phyloP scores from a whole-genome alignment of 176 grass and related monocot genomes.

The Zea mays region Zm-B73-REFERENCE-NAM-5.0 NC_050097.1:239336001-239336500 shows the following conservation, averaged over 20 bases:
- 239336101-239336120: slow-evolving; percentile 8
- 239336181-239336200: slow-evolving; percentile 25
- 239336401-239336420: neutral
- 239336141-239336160: neutral
- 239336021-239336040: slow-evolving; percentile 15
- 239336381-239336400: neutral
- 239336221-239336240: neutral
- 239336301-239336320: neutral
- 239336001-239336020: slow-evolving; percentile 28
- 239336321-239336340: neutral
- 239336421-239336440: neutral
- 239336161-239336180: neutral
- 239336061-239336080: neutral
- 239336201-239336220: neutral
- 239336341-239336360: neutral
- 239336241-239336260: neutral
- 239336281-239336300: neutral
- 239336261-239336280: neutral
- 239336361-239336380: neutral
- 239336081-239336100: neutral
- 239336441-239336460: slow-evolving; percentile 3
- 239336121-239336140: slow-evolving; percentile 11
- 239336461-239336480: neutral
- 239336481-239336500: neutral
- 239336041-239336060: neutral